Base-by-base conservation (phyloP, 83 land plant genomes). In the Picea engelmannii region DNA sequence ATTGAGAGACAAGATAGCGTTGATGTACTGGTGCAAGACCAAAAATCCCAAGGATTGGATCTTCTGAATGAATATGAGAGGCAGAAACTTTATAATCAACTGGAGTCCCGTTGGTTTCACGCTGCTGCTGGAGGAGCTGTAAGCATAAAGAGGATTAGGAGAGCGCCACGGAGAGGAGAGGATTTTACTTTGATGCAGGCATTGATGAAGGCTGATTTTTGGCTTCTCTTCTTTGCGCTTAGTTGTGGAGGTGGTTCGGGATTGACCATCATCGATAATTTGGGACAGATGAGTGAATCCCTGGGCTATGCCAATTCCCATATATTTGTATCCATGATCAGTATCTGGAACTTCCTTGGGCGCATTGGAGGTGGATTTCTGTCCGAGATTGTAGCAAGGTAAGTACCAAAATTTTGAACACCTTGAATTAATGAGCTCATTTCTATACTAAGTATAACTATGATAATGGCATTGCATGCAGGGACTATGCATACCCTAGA, bases 211-310 rank as follows among this genome's bases (percentile, higher is more conserved):
- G 90, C 90, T 6, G 91, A 89, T 62, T 84, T 86, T 44, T 84
- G 88, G 86, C 81, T 89, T 42, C 79, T 89, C 38, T 89, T 89
- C 80, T n/a, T n/a, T n/a, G n/a, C n/a, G n/a, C n/a, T n/a, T n/a
- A n/a, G n/a, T n/a, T n/a, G n/a, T n/a, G n/a, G n/a, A n/a, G n/a
- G n/a, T n/a, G n/a, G n/a, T n/a, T n/a, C n/a, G n/a, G n/a, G n/a
- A 11, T 25, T 89, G 82, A 86, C 80, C 35, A 89, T 84, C 61
- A 89, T 89, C 24, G 91, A 89, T 66, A 89, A 89, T 61, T 64
- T 89, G 82, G 91, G 91, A 15, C 91, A 89, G 77, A 84, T 89
- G 42, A 81, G 84, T 17, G 84, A 89, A 70, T 81, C 89, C 11
- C 82, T 70, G 31, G 91, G 91, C 9, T 89, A 89, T 80, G 60